Percentiles rank a stretch among this genome's conserved stretches.
phyloP scores from a whole-genome alignment of 352 stramenopile genomes.

The Globisporangium apiculatum region DNA sequence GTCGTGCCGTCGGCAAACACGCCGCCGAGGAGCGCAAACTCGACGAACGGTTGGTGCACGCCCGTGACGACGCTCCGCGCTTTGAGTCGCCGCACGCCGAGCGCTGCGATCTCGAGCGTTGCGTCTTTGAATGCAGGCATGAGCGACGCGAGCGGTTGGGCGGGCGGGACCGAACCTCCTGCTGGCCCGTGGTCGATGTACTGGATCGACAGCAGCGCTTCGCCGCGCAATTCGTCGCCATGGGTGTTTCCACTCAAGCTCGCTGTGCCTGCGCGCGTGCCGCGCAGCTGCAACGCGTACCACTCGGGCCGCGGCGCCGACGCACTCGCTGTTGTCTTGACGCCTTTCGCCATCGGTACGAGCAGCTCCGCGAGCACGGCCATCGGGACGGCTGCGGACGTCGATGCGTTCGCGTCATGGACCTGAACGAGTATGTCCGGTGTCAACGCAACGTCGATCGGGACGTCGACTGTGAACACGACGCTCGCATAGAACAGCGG shows the following conservation, averaged over 20 bases:
- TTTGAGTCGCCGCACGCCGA: constrained; percentile 67
- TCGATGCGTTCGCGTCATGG: constrained; percentile 39
- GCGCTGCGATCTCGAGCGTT: constrained; percentile 53
- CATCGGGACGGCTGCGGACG: constrained; percentile 9
- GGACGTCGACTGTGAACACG: constrained; percentile 44
- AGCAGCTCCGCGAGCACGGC: constrained; percentile 38
- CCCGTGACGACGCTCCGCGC: constrained; percentile 33
- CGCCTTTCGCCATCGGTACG: constrained; percentile 33
- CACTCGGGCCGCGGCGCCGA: constrained; percentile 44
- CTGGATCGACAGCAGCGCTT: constrained; percentile 58
- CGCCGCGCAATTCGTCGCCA: constrained; percentile 28
- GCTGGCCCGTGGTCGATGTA: constrained; percentile 36
- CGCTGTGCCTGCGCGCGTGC: too few relatives aligned
- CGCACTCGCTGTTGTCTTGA: constrained; percentile 34
- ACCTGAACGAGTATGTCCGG: constrained; percentile 73
- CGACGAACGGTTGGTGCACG: constrained; percentile 48
- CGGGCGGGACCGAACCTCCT: constrained; percentile 17
- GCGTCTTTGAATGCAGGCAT: constrained; percentile 44
- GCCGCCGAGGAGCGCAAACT: constrained; percentile 61
- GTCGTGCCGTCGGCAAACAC: constrained; percentile 40
- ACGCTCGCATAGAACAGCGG: constrained; percentile 83
- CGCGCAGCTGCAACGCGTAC: constrained; percentile 25
- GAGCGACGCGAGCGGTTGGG: constrained; percentile 24
- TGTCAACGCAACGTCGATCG: constrained; percentile 43
- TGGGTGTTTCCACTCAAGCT: not conserved